Evolutionary conservation across 768 basidiomycete genomes (phyloP).

Genomic region (Boletellus ananiceps): DNA sequence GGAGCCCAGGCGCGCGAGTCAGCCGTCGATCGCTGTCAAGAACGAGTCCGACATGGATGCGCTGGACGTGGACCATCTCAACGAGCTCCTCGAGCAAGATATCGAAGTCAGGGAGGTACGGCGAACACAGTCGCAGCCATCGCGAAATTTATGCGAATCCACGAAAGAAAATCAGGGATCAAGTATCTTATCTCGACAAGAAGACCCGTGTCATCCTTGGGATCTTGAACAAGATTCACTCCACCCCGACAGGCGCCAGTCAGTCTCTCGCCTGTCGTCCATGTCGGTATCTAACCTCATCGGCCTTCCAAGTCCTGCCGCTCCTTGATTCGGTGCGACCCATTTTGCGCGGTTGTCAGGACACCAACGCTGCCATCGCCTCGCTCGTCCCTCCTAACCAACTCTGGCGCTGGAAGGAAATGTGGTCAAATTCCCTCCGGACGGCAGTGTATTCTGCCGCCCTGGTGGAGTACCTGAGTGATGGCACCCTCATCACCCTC

Average conservation of each 20-base stretch:
- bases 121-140: neutral
- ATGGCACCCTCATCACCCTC: constrained; percentile 55
- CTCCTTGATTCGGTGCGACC: constrained; percentile 57
- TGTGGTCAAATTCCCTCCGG: constrained; percentile 72
- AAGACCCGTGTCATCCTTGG: constrained; percentile 69
- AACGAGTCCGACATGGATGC: constrained; percentile 44
- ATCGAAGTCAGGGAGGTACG: constrained; percentile 61
- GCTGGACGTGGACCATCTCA: constrained; percentile 52
- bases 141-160: neutral
- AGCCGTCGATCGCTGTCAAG: neutral
- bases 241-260: constrained; percentile 61
- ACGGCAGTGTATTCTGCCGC: constrained; percentile 62
- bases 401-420: constrained; percentile 82
- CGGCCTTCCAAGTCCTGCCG: constrained; percentile 45
- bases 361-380: constrained; percentile 48
- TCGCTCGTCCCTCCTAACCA: constrained; percentile 62
- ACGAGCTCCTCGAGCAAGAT: constrained; percentile 57
- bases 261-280: constrained; percentile 23
- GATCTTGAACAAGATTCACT: constrained; percentile 75
- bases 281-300: constrained; percentile 8
- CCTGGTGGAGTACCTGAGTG: constrained; percentile 60
- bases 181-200: constrained; percentile 71
- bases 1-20: constrained; percentile 6
- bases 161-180: constrained; percentile 72
- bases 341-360: constrained; percentile 50